Evolutionary conservation across 352 stramenopile species (phyloP).

Genomic region (Pythium folliculosum): DNA sequence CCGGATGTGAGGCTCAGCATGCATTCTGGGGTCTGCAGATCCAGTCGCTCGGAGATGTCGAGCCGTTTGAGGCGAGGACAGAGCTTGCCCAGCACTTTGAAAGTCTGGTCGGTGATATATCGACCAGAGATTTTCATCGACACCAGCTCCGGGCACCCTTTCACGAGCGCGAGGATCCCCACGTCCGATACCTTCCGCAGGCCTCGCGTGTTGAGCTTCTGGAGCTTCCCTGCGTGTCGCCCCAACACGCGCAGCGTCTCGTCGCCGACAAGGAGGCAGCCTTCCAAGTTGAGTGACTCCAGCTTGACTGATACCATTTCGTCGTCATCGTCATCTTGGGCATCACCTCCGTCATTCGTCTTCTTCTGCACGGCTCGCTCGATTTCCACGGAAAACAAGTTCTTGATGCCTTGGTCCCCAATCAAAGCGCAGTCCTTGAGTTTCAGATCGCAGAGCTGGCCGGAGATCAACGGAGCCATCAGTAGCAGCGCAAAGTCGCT

Average conservation of each 20-base stretch:
- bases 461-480: conserved; percentile 40
- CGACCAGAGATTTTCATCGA: conserved; percentile 57
- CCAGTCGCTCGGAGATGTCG: conserved; percentile 48
- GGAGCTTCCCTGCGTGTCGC: conserved; percentile 36
- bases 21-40: conserved; percentile 51
- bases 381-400: conserved; percentile 41
- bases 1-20: conserved; percentile 32
- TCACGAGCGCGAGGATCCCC: conserved; percentile 49
- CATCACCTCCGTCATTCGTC: neutral
- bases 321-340: conserved; percentile 10
- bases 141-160: conserved; percentile 41
- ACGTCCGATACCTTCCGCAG: conserved; percentile 60
- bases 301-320: conserved; percentile 28
- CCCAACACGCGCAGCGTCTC: conserved; percentile 38
- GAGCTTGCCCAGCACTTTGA: conserved; percentile 56
- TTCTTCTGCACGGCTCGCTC: neutral
- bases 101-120: conserved; percentile 48
- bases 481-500: conserved; percentile 64
- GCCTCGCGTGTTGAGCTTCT: conserved; percentile 54
- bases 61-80: conserved; percentile 42
- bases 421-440: conserved; percentile 51
- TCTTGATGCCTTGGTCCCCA: conserved; percentile 47
- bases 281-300: conserved; percentile 51
- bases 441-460: conserved; percentile 39
- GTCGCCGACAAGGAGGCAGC: conserved; percentile 54